Evolutionary conservation across 2,329 filamentous ascomycete species (phyloP), one percentile per base, ranked within the genome.

Genomic region (Camillea tinctor): DNA sequence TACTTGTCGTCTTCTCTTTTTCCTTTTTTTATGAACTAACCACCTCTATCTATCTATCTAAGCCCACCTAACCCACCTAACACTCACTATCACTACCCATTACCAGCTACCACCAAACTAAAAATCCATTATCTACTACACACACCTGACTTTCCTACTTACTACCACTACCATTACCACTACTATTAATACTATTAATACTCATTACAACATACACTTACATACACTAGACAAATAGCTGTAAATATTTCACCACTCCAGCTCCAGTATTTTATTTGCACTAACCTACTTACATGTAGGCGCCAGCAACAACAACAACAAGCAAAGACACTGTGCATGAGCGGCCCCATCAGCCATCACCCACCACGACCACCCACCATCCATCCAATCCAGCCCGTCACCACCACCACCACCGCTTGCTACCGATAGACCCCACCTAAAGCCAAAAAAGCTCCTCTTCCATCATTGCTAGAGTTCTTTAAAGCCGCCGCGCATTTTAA

Each of bases 341-440:
- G 36, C 36, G 36, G 17, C 36, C 36, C 20, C 50, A 51, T 44
- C 52, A 22, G 26, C 44, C 48, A 51, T 51, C 17, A 44, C 44
- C 36, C 36, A 44, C 36, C 36, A 44, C n/a, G n/a, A n/a, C 17
- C 36, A 44, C 36, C 36, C 6, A 13, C 36, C 36, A 24, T 15
- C 51, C 13, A 30, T 9, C 6, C 8, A 26, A 4, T 7, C 26
- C 26, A 30, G 8, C 26, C n/a, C n/a, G n/a, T n/a, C 26, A 52
- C 19, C 23, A 52, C 40, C 59, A 65, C 62, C 58, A 61, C 61
- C 60, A 55, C 54, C 56, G 56, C 62, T 61, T 61, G 59, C 66
- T 68, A 64, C 64, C 60, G 63, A 66, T 60, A 66, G 60, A 65
- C 66, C 66, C 66, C 66, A 66, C 64, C 66, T 65, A 60, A 67